Conservation (phyloP, 768 basidiomycete species). For the Auricularia sp. region DNA sequence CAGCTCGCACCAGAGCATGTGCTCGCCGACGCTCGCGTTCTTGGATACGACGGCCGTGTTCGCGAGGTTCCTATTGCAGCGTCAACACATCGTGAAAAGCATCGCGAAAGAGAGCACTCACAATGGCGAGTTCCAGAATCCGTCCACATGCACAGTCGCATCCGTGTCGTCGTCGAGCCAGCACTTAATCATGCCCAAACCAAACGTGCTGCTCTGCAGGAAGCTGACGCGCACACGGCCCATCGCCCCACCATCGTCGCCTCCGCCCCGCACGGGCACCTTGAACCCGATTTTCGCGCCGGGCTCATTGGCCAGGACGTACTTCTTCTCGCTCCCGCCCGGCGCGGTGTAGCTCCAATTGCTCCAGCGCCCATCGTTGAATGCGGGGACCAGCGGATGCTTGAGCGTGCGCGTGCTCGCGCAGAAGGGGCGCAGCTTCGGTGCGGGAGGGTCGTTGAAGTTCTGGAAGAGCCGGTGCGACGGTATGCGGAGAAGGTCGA, state of each 20-base stretch:
- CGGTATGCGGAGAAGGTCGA: slow-evolving; percentile 5
- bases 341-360: not conserved
- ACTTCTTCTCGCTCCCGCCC: not conserved
- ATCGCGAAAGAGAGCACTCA: not conserved
- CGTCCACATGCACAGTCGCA: not conserved
- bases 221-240: not conserved
- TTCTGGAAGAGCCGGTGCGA: not conserved
- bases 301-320: slow-evolving; percentile 2
- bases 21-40: not conserved
- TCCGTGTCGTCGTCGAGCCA: not conserved
- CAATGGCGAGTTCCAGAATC: not conserved
- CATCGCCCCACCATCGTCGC: not conserved
- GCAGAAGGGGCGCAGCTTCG: slow-evolving; percentile 2
- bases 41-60: not conserved
- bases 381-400: slow-evolving; percentile 6
- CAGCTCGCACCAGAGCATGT: not conserved
- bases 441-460: not conserved
- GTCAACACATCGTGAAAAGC: not conserved
- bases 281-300: not conserved
- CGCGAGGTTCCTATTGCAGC: not conserved
- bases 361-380: slow-evolving; percentile 7
- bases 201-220: slow-evolving; percentile 1
- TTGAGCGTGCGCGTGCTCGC: slow-evolving; percentile 5
- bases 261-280: not conserved
- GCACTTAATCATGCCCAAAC: not conserved